phyloP scores from a whole-genome alignment of 2,329 filamentous ascomycete genomes.

The Mariannaea sp. region DNA sequence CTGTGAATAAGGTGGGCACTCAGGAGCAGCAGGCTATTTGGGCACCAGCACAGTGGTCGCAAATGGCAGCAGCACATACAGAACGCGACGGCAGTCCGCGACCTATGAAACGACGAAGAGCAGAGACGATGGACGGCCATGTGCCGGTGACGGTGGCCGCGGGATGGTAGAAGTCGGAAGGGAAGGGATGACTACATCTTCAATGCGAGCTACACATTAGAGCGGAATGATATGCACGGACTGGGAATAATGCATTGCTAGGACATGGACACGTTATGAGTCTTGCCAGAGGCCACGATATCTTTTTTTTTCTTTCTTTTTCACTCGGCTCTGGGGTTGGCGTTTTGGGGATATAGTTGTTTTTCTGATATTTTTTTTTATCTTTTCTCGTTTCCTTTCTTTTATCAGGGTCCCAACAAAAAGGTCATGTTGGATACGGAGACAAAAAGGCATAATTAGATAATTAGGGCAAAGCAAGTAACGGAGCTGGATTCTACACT shows the following conservation, averaged over 20 bases:
- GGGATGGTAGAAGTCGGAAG: constrained; percentile 35
- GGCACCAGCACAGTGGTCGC: constrained; percentile 43
- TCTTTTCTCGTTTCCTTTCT: constrained; percentile 3
- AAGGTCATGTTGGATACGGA: constrained; percentile 9
- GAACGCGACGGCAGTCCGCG: constrained; percentile 44
- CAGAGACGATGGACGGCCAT: constrained; percentile 40
- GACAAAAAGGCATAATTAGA: constrained; percentile 4
- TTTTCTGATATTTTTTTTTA: constrained; percentile 8
- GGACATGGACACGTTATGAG: constrained; percentile 10
- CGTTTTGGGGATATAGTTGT: constrained; percentile 8
- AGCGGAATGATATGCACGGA: background rate
- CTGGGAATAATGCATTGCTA: constrained; percentile 11
- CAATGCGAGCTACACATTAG: background rate
- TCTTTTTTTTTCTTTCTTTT: too few species aligned
- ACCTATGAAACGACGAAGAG: constrained; percentile 45
- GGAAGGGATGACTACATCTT: background rate
- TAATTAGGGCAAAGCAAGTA: constrained; percentile 5
- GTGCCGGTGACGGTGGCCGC: constrained; percentile 40
- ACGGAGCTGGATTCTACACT: constrained; percentile 1
- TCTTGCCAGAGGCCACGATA: constrained; percentile 6
- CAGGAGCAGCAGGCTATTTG: constrained; percentile 42
- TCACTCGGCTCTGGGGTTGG: constrained; percentile 6
- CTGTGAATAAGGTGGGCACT: constrained; percentile 39
- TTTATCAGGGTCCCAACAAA: too few species aligned
- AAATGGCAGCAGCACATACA: constrained; percentile 35